Percentiles rank a stretch among this genome's conserved stretches.
Evolutionary conservation across 1,284 basidiomycete species (phyloP).

Genomic region (Moesziomyces parantarcticus): DNA sequence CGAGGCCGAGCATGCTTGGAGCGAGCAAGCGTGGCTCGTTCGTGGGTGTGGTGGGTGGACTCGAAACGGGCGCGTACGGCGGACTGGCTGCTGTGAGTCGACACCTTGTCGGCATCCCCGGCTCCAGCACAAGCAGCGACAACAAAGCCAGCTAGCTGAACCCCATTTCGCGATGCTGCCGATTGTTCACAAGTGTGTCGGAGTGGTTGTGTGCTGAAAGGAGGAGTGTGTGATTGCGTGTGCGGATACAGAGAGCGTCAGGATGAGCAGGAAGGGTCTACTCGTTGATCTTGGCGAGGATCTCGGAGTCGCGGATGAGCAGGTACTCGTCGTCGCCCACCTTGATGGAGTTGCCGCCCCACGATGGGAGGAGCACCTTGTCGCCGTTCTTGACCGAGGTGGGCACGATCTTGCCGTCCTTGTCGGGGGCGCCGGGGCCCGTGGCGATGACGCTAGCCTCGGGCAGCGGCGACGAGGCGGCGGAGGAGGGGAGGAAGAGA

Average conservation of each 20-base stretch:
- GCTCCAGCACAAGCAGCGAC: slow-evolving; percentile 4
- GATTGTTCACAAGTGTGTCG: too few relatives aligned
- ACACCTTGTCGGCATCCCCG: slow-evolving; percentile 35
- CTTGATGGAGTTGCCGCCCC: slow-evolving; percentile 96
- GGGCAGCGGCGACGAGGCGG: slow-evolving; percentile 84
- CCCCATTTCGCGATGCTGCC: not conserved
- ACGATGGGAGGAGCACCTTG: slow-evolving; percentile 90
- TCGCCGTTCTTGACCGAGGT: slow-evolving; percentile 87
- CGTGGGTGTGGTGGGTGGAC: slow-evolving; percentile 53
- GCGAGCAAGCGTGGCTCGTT: slow-evolving; percentile 49
- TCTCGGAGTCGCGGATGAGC: slow-evolving; percentile 94
- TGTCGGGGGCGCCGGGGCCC: slow-evolving; percentile 89
- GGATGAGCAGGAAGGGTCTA: slow-evolving; percentile 69
- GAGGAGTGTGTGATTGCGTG: not conserved
- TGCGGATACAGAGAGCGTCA: not conserved
- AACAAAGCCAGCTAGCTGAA: not conserved
- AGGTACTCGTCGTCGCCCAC: slow-evolving; percentile 97
- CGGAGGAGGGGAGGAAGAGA: slow-evolving; percentile 90
- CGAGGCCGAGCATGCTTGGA: slow-evolving; percentile 22
- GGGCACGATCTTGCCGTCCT: slow-evolving; percentile 83
- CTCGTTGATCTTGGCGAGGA: slow-evolving; percentile 96
- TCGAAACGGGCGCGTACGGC: slow-evolving; percentile 56
- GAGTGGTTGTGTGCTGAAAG: not conserved
- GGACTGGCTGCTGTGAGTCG: slow-evolving; percentile 52
- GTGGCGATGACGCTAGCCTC: slow-evolving; percentile 96